phyloP scores from a whole-genome alignment of 1,284 basidiomycete species.

The Irpex rosettiformis region DNA sequence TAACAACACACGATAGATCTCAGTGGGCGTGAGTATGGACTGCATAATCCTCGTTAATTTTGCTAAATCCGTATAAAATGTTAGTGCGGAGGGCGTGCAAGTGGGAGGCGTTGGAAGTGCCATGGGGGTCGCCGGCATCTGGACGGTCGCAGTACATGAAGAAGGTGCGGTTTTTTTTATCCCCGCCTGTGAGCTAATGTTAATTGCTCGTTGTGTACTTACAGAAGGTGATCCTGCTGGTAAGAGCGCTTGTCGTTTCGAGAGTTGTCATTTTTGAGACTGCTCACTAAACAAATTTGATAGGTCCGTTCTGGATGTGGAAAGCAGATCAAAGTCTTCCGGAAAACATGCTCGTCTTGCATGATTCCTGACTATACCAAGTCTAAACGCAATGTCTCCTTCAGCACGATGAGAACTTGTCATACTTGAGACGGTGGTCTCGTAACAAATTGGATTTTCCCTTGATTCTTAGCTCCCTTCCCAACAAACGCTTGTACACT shows the following conservation, averaged over 20 bases:
- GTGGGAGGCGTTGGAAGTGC: constrained; percentile 60
- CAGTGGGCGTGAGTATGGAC: constrained; percentile 22
- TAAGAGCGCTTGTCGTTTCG: constrained; percentile 25
- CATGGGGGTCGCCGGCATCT: constrained; percentile 60
- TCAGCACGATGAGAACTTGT: not conserved
- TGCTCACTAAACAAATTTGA: not conserved
- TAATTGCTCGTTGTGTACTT: not conserved
- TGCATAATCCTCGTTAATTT: not conserved
- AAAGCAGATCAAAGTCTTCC: constrained; percentile 36
- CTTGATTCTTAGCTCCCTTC: not conserved
- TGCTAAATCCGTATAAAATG: not conserved
- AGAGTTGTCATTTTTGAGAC: not conserved
- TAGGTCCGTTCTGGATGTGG: constrained; percentile 65
- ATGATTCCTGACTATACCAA: not conserved
- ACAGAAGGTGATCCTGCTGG: constrained; percentile 56
- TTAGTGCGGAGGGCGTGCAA: constrained; percentile 58
- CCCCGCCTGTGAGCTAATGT: not conserved
- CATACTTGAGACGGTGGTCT: no score
- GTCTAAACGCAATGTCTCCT: not conserved
- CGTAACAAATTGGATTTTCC: no score
- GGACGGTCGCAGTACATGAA: constrained; percentile 59
- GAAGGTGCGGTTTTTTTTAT: constrained; percentile 36
- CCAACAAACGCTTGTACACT: not conserved
- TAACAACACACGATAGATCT: constrained; percentile 24
- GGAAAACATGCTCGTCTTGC: not conserved